A percentile compares a stretch with the other conserved stretches of the same genome.
phyloP scores from a whole-genome alignment of 768 basidiomycete genomes.

The Agaricus sinodeliciosus region DNA sequence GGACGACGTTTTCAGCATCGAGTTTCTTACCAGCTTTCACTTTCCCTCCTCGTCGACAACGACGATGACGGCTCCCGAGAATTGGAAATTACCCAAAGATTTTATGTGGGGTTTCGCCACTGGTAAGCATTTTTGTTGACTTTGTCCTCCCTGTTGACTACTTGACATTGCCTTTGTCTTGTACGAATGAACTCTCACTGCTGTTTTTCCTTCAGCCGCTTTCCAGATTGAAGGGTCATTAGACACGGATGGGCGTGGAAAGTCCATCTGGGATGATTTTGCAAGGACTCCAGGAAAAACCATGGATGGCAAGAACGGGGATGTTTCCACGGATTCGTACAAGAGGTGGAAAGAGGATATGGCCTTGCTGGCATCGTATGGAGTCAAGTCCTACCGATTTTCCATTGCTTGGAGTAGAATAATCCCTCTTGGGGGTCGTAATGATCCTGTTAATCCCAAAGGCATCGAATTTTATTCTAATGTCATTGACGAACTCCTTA shows the following conservation, averaged over 20 bases:
- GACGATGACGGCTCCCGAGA: constrained; percentile 25
- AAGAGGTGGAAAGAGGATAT: constrained; percentile 63
- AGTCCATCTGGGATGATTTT: constrained; percentile 74
- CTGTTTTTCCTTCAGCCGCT: constrained; percentile 32
- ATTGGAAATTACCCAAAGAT: constrained; percentile 43
- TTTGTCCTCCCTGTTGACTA: neutral
- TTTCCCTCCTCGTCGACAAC: constrained; percentile 15
- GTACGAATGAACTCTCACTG: constrained; percentile 1
- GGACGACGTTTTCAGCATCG: constrained; percentile 17
- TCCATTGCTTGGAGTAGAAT: constrained; percentile 73
- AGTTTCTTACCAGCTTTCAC: constrained; percentile 23
- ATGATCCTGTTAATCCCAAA: constrained; percentile 65
- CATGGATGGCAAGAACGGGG: constrained; percentile 57
- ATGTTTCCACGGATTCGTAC: constrained; percentile 69
- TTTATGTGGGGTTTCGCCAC: constrained; percentile 73
- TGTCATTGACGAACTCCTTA: constrained; percentile 62
- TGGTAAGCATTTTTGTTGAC: constrained; percentile 29
- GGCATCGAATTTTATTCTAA: constrained; percentile 68
- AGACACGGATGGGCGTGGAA: constrained; percentile 52
- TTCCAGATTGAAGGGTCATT: constrained; percentile 75
- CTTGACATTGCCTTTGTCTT: neutral
- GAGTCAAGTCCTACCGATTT: constrained; percentile 70
- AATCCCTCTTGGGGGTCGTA: constrained; percentile 65
- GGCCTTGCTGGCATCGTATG: constrained; percentile 52
- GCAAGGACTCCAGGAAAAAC: constrained; percentile 61